Conservation (phyloP, 352 stramenopile genomes). For the Phytophthora pinifolia region DNA sequence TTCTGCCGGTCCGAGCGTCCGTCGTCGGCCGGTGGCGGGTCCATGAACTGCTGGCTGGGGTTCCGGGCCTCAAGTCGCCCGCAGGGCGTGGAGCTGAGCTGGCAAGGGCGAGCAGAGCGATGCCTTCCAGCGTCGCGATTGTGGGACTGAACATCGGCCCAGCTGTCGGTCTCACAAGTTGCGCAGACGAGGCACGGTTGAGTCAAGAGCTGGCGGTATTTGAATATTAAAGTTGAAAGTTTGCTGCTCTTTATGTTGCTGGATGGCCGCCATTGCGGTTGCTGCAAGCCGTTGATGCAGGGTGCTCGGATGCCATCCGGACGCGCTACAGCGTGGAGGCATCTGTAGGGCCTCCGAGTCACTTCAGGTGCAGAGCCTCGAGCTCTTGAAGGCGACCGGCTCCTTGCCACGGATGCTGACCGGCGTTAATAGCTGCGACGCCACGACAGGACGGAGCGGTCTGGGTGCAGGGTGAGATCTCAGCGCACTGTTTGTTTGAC, state of each 20-base stretch:
- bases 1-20: slow-evolving; percentile 2
- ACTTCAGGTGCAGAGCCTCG: slow-evolving; percentile 6
- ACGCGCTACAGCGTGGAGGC: no score
- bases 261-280: no score
- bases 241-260: no score
- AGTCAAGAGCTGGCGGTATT: no score
- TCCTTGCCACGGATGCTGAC: background rate
- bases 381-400: slow-evolving; percentile 7
- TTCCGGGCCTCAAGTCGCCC: background rate
- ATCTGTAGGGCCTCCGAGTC: no score
- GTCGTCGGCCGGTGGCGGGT: slow-evolving; percentile 1
- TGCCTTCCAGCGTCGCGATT: no score
- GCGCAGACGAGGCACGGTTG: no score
- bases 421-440: background rate
- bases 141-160: no score
- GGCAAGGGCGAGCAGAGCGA: background rate
- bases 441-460: background rate
- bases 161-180: no score
- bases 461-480: background rate
- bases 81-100: background rate
- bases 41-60: slow-evolving; percentile 5
- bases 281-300: no score
- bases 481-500: background rate
- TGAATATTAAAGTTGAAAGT: no score
- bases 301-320: no score